phyloP scores from a whole-genome alignment of 441 rosid species.

The Viola pubescens region DNA sequence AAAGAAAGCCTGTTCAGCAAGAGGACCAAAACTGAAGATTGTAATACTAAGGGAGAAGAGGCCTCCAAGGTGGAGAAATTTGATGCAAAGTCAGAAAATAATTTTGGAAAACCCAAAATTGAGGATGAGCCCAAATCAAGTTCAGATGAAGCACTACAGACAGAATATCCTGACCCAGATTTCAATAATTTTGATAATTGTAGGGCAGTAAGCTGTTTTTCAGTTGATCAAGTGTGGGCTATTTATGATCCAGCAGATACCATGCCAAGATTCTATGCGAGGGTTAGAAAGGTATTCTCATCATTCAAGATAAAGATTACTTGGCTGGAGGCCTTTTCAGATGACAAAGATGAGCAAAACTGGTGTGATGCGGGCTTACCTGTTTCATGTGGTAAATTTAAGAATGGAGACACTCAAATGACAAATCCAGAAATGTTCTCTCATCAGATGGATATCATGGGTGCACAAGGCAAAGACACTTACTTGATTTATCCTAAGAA shows the following conservation, averaged over 20 bases:
- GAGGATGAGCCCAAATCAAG: slow-evolving; percentile 11
- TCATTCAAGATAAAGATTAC: slow-evolving; percentile 43
- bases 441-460: slow-evolving; percentile 32
- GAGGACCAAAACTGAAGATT: slow-evolving; percentile 17
- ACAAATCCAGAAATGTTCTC: slow-evolving; percentile 54
- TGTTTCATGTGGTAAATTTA: slow-evolving; percentile 51
- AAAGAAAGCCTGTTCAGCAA: slow-evolving; percentile 19
- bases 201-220: slow-evolving; percentile 34
- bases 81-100: slow-evolving; percentile 11
- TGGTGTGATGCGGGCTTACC: slow-evolving; percentile 40
- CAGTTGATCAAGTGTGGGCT: slow-evolving; percentile 61
- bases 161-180: slow-evolving; percentile 49
- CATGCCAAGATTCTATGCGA: slow-evolving; percentile 68
- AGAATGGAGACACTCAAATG: slow-evolving; percentile 28
- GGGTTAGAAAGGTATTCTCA: slow-evolving; percentile 30
- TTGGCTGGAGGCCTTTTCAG: slow-evolving; percentile 53
- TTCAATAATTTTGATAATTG: slow-evolving; percentile 43
- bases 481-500: slow-evolving; percentile 47
- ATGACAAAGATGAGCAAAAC: slow-evolving; percentile 28
- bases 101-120: slow-evolving; percentile 15
- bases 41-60: slow-evolving; percentile 17
- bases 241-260: slow-evolving; percentile 42
- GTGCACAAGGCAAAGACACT: slow-evolving; percentile 13
- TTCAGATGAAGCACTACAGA: slow-evolving; percentile 18
- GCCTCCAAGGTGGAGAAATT: slow-evolving; percentile 14